Evolutionary conservation across 805 yeast species (phyloP).

Genomic region (Cyberlindnera japonica): DNA sequence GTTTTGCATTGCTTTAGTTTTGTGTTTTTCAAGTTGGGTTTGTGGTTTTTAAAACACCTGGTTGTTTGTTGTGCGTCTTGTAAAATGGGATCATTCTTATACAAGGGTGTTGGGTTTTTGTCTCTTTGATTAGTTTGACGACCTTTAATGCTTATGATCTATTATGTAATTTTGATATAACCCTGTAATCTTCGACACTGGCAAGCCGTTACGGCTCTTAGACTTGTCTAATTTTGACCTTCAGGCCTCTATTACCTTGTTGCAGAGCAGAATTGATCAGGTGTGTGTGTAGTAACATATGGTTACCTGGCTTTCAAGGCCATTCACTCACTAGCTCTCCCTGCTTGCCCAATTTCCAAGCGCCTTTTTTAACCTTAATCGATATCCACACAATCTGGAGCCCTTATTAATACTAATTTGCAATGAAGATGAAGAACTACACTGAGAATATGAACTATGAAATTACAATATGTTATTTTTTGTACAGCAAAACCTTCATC

Average conservation of each 20-base stretch:
- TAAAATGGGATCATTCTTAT: conserved; percentile 4
- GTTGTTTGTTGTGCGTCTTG: background rate
- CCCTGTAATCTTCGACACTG: too few species aligned
- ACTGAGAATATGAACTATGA: conserved; percentile 7
- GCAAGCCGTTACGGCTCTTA: too few species aligned
- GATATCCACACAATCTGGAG: background rate
- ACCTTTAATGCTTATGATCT: conserved; percentile 12
- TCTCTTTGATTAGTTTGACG: conserved; percentile 2
- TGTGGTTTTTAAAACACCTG: background rate
- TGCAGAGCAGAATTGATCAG: too few species aligned
- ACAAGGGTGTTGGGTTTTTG: conserved; percentile 4
- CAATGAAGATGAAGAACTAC: background rate
- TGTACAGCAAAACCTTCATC: conserved; percentile 10
- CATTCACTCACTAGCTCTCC: too few species aligned
- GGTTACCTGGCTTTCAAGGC: too few species aligned
- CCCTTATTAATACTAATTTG: background rate
- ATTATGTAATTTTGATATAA: conserved; percentile 1
- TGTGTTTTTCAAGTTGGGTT: conserved; percentile 2
- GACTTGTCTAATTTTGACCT: too few species aligned
- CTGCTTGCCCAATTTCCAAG: too few species aligned
- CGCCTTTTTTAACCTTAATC: too few species aligned
- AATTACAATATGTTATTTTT: conserved; percentile 15
- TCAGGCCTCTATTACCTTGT: too few species aligned
- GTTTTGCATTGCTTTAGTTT: background rate
- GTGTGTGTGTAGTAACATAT: too few species aligned